Evolutionary conservation across 192 early-diverging fungal genomes (phyloP), one percentile per base, ranked within the genome.

Genomic region (Coemansia sp.): DNA sequence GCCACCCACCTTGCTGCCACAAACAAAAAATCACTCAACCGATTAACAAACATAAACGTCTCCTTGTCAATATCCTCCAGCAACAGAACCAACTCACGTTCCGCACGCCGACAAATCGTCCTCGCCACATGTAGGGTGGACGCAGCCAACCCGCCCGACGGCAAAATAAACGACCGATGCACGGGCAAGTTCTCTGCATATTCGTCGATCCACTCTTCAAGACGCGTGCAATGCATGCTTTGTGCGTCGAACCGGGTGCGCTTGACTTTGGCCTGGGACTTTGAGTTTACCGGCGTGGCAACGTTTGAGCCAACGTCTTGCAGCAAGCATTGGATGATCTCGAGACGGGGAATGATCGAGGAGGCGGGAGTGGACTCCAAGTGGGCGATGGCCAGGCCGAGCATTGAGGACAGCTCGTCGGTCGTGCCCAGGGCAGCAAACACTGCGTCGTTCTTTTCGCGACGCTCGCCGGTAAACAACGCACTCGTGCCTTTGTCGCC

Each of bases 281-380:
- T 84, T 3, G 82, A 67, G 11, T 66, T 73, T 27, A 90, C 72
- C 19, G 94, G 94, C 9, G 94, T 96, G 2, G 95, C 94, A 56
- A 95, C 86, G 72, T 94, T 96, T n/a, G 93, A 93, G 4, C 89
- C 89, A 9, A 95, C 85, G 62, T 96, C 94, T 67, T 94, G 94
- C 50, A 98, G 68, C 24, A 91, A 81, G 66, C 93, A 94, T 86
- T 98, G 95, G 57, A 98, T 90, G 84, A 90, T 69, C 39, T 70
- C 72, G 10, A 86, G 62, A 19, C 58, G 67, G 21, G 68, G 27
- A 11, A 73, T 52, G 11, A 84, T 56, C 50, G 59, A 39, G 21
- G 4, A 53, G 0, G 47, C 32, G 52, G 27, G 39, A 1, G 41
- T 64, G 60, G 21, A 53, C 45, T 83, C 70, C 10, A 73, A 19